Percentiles rank a stretch among this genome's conserved stretches.
phyloP scores from a whole-genome alignment of 2,329 filamentous ascomycete genomes.

The Aspergillus novoparasiticus region DNA sequence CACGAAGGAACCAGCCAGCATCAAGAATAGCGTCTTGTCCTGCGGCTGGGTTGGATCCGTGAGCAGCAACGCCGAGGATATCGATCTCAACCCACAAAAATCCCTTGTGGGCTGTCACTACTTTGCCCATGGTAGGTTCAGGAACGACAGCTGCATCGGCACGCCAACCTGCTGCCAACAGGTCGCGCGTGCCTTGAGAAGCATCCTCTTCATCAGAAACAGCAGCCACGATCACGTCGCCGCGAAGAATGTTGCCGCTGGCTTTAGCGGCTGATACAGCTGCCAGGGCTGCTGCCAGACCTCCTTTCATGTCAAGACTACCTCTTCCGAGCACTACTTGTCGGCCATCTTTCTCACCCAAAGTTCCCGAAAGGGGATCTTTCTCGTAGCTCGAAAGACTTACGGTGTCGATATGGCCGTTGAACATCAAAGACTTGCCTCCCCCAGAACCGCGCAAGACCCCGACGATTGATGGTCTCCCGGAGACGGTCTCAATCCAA shows the following conservation, averaged over 20 bases:
- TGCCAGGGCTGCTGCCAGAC: slow-evolving; percentile 51
- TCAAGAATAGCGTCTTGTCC: slow-evolving; percentile 56
- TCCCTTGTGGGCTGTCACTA: slow-evolving; percentile 54
- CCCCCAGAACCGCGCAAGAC: slow-evolving; percentile 50
- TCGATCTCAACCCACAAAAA: slow-evolving; percentile 45
- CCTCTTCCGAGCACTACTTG: slow-evolving; percentile 50
- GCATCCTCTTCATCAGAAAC: slow-evolving; percentile 58
- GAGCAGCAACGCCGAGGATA: slow-evolving; percentile 38
- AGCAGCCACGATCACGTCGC: slow-evolving; percentile 56
- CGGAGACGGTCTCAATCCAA: slow-evolving; percentile 50
- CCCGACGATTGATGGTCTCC: slow-evolving; percentile 56
- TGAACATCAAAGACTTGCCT: slow-evolving; percentile 55
- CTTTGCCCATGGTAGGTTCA: slow-evolving; percentile 50
- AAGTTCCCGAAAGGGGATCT: slow-evolving; percentile 48
- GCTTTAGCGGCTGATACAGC: slow-evolving; percentile 44
- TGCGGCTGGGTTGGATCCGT: slow-evolving; percentile 41
- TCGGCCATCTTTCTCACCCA: slow-evolving; percentile 37
- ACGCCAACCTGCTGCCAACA: slow-evolving; percentile 55
- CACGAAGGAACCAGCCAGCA: slow-evolving; percentile 51
- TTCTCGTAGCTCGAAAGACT: slow-evolving; percentile 51
- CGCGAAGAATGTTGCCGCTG: slow-evolving; percentile 35
- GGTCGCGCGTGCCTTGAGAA: slow-evolving; percentile 55
- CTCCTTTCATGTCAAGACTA: slow-evolving; percentile 56
- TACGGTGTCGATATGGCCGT: slow-evolving; percentile 58
- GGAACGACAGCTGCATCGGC: slow-evolving; percentile 56